Conservation (phyloP, 129 eudicot species). For the Scalesia atractyloides region DNA sequence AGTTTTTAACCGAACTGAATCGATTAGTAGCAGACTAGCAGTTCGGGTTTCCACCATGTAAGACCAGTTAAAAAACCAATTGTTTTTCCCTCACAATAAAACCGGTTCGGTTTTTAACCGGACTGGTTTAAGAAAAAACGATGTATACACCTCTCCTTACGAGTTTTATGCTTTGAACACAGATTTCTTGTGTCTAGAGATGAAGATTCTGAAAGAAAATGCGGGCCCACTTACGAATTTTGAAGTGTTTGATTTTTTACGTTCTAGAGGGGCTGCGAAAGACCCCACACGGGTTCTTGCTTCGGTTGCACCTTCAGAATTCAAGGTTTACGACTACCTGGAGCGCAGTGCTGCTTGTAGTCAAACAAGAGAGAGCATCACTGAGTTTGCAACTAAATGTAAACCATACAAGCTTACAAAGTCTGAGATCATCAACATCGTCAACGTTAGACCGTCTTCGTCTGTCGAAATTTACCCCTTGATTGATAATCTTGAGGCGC, state of each 20-base stretch:
- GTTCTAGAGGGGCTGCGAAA: slow-evolving; percentile 79
- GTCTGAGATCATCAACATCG: slow-evolving; percentile 45
- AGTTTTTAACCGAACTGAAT: no score
- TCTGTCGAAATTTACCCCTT: slow-evolving; percentile 53
- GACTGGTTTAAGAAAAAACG: no score
- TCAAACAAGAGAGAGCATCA: slow-evolving; percentile 67
- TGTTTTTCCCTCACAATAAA: no score
- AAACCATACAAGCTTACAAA: slow-evolving; percentile 58
- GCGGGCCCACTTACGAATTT: slow-evolving; percentile 79
- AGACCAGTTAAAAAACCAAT: no score
- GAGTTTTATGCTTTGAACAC: neutral
- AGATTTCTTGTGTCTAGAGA: slow-evolving; percentile 8
- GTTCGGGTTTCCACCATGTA: no score
- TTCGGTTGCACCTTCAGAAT: slow-evolving; percentile 63
- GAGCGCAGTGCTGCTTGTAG: slow-evolving; percentile 48
- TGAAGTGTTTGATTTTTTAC: slow-evolving; percentile 71
- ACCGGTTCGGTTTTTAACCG: no score
- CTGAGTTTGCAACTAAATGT: slow-evolving; percentile 44
- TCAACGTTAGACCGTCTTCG: slow-evolving; percentile 64
- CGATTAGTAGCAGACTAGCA: no score
- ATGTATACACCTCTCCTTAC: no score
- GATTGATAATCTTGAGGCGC: slow-evolving; percentile 50
- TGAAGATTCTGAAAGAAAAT: slow-evolving; percentile 44
- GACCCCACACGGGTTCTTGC: slow-evolving; percentile 73
- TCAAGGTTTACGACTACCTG: slow-evolving; percentile 78